Evolutionary conservation across 495 filamentous ascomycete genomes (phyloP), one percentile per base, ranked within the genome.

Genomic region (Xylaria nigripes): DNA sequence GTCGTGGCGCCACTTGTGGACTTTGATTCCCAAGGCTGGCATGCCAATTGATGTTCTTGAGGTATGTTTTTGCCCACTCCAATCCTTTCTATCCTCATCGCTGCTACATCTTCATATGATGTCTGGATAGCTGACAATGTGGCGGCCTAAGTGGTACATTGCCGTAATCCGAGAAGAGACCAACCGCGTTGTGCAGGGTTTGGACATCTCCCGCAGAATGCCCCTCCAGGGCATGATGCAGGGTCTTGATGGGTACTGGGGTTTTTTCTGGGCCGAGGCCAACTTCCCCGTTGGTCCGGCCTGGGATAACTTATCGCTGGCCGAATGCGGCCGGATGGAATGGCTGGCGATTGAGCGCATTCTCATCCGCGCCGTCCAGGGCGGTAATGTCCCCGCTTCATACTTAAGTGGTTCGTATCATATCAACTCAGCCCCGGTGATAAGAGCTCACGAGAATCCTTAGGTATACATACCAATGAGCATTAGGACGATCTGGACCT

Each of bases 141-240:
- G 9, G 46, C n/a, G 16, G 2, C 22, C 25, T 29, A 38, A 79
- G 76, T 81, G 71, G 64, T 82, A 79, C 63, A 74, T 79, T 21
- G 61, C 67, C 25, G 47, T 81, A 22, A 72, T 84, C 42, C 75
- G 73, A 29, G 70, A 75, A 30, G 70, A 75, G 48, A 76, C 76
- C 0, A 67, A 44, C 1, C 56, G 64, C 2, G 36, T 45, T 15
- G 48, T 68, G 6, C 25, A 64, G 5, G 13, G 43, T 16, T 48
- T 64, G 34, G 24, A 59, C 22, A 30, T 69, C 15, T 25, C 30
- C 49, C 59, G 66, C 52, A 57, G 63, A 18, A 53, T 67, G 2
- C 57, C 67, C 12, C 69, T 80, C 2, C 63, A 71, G 22, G 56
- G 66, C 15, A 52, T 51, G 45, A 56, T 70, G 55, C 47, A 55